Evolutionary conservation across 345 rosid genomes (phyloP), one percentile per base, ranked within the genome.

Genomic region (Boechera retrofracta): DNA sequence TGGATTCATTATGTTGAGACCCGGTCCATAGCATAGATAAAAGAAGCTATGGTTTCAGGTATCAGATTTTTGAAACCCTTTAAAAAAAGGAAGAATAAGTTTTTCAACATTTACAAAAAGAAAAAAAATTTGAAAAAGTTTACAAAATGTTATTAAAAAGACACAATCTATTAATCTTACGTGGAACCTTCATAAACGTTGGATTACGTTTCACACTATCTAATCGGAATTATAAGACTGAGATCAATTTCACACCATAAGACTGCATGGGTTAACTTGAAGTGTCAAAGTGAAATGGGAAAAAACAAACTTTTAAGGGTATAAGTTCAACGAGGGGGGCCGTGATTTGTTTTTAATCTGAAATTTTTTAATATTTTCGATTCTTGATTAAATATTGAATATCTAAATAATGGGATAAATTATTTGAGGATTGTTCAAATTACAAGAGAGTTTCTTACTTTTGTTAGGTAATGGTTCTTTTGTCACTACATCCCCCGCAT

Each of bases 391-490:
- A 2, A 48, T 51, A 32, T 29, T 29, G 4, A 5, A 3, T 42
- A 15, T 31, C 7, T 33, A 44, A 10, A 24, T 38, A 49, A 18
- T 75, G 68, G 73, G 28, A 58, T 47, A 41, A 18, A 76, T 64
- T 76, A 42, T 76, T 76, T 41, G 64, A n/a, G 24, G 56, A 76
- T 24, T 49, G 13, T 49, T 69, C 47, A 44, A 69, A 42, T 51
- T n/a, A 61, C 63, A 41, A 76, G 49, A 66, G 51, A 69, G 57
- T 42, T 76, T 61, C 51, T 70, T 62, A 62, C 56, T 69, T 69
- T 76, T 69, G 64, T 76, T 69, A 69, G 80, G 80, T 69, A 61
- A 62, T 69, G 42, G 70, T 69, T 76, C 2, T 42, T 69, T 69
- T 76, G 74, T 69, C 74, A 31, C 54, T 59, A 48, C 69, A 51